Conservation (phyloP, 768 basidiomycete species). For the Artomyces pyxidatus region DNA sequence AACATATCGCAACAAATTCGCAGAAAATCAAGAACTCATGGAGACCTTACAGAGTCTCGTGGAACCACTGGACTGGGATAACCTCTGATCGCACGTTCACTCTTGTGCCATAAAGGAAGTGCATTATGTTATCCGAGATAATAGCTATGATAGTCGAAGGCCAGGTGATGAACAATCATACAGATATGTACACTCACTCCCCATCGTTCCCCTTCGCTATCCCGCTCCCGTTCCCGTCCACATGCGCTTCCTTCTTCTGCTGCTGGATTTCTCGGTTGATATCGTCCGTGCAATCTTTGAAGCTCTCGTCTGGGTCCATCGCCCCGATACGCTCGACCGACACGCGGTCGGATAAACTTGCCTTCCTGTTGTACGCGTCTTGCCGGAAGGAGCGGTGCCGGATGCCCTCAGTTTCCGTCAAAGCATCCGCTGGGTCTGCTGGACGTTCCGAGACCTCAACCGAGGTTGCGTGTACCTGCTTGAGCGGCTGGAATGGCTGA, state of each 20-base stretch:
- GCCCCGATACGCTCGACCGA: constrained; percentile 54
- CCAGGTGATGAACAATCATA: no score
- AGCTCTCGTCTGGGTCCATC: constrained; percentile 48
- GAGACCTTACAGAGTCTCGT: not conserved
- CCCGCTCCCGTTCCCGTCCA: constrained; percentile 5
- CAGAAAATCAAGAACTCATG: not conserved
- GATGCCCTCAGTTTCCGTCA: constrained; percentile 29
- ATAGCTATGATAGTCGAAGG: not conserved
- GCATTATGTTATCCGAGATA: not conserved
- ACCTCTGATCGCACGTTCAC: no score
- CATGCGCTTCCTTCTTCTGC: constrained; percentile 18
- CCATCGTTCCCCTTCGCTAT: no score
- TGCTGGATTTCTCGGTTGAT: constrained; percentile 57
- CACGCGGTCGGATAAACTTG: constrained; percentile 59
- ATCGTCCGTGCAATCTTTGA: constrained; percentile 55
- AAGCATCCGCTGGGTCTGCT: constrained; percentile 11
- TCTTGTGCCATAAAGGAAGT: no score
- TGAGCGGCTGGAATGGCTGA: constrained; percentile 5
- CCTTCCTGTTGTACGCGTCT: constrained; percentile 38
- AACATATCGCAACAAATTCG: not conserved
- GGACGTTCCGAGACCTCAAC: constrained; percentile 2
- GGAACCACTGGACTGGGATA: not conserved
- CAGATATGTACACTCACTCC: no score
- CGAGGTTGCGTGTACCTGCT: constrained; percentile 7
- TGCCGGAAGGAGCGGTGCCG: constrained; percentile 30